Conservation (phyloP, 2,329 filamentous ascomycete genomes). For the Coniosporium tulheliwenetii region DNA sequence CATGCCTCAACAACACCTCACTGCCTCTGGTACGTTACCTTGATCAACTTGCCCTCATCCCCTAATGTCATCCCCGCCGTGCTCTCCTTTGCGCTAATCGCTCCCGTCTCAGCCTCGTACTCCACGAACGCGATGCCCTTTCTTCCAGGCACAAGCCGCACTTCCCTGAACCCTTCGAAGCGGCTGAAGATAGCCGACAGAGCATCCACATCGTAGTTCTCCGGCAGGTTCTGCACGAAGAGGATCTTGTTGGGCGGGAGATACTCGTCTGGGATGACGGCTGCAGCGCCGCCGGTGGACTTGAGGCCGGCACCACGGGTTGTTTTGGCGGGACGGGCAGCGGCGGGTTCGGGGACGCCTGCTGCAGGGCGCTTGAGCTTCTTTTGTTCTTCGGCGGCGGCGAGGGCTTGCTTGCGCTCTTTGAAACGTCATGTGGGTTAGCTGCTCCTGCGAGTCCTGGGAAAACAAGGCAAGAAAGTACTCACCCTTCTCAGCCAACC, state of each 20-base stretch:
- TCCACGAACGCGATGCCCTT: conserved; percentile 91
- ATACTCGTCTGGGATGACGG: conserved; percentile 91
- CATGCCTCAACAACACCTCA: conserved; percentile 23
- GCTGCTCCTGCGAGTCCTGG: no score
- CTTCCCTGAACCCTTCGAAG: conserved; percentile 90
- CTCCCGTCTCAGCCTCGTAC: conserved; percentile 79
- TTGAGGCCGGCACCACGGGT: conserved; percentile 62
- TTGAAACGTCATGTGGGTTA: neutral
- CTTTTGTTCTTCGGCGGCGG: conserved; percentile 64
- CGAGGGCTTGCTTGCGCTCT: conserved; percentile 69
- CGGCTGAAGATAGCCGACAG: conserved; percentile 69
- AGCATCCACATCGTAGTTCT: conserved; percentile 67
- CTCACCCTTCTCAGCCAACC: conserved; percentile 79
- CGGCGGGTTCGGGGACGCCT: conserved; percentile 26
- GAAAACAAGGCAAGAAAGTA: neutral
- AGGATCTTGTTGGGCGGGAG: conserved; percentile 94
- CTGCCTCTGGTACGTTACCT: conserved; percentile 92
- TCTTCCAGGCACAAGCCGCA: conserved; percentile 72
- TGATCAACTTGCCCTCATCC: conserved; percentile 61
- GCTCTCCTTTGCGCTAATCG: conserved; percentile 86
- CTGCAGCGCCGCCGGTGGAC: conserved; percentile 47
- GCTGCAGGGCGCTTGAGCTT: conserved; percentile 49
- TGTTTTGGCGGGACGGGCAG: conserved; percentile 50
- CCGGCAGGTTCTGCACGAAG: conserved; percentile 83
- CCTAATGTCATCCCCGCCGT: conserved; percentile 73